phyloP scores from a whole-genome alignment of 2,329 filamentous ascomycete species.

The Metarhizium humberi region DNA sequence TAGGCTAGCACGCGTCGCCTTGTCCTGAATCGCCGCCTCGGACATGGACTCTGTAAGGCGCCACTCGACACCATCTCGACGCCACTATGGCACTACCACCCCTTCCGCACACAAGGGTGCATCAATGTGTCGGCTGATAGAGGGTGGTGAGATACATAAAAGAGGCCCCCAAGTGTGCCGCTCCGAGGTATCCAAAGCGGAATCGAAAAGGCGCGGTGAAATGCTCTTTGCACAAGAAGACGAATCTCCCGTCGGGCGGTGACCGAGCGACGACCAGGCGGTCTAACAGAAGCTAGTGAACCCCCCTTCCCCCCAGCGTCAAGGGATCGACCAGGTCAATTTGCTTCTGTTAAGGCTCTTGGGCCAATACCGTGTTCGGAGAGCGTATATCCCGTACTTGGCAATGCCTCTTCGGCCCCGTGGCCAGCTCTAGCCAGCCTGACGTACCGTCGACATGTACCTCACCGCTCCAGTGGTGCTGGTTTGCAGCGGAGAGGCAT shows the following conservation, averaged over 20 bases:
- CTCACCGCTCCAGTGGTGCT: background rate
- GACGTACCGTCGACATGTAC: background rate
- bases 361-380: background rate
- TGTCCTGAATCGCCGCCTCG: background rate
- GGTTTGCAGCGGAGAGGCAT: background rate
- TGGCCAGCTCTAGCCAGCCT: background rate
- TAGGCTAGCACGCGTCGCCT: background rate
- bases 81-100: background rate
- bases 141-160: background rate
- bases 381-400: background rate
- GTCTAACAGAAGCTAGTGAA: background rate
- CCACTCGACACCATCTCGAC: slow-evolving; percentile 1
- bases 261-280: background rate
- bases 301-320: background rate
- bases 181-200: background rate
- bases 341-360: background rate
- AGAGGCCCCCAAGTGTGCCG: background rate
- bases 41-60: background rate
- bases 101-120: background rate
- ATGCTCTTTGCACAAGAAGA: background rate
- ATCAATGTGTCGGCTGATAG: no score
- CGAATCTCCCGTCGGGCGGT: background rate
- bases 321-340: background rate
- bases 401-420: background rate
- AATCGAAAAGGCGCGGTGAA: background rate